Evolutionary conservation across 2,329 filamentous ascomycete species (phyloP).

Genomic region (Pseudopyrenochaeta lycopersici): DNA sequence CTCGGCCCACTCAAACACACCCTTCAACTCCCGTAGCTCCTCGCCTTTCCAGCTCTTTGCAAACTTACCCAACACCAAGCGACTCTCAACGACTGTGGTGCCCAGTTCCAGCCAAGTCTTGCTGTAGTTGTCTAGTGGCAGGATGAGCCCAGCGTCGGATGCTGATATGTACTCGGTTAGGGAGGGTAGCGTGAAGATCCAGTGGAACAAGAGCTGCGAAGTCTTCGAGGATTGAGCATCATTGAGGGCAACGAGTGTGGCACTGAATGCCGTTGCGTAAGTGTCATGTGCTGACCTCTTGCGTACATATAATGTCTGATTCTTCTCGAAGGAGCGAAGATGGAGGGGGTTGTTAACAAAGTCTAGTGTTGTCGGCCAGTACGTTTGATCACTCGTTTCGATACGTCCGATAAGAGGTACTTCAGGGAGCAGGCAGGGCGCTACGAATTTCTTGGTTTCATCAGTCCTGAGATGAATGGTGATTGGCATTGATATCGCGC

Average conservation of each 20-base stretch:
- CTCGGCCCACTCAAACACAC: constrained; percentile 75
- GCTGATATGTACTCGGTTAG: constrained; percentile 57
- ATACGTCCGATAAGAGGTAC: constrained; percentile 69
- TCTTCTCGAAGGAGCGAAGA: constrained; percentile 69
- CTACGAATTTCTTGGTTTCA: constrained; percentile 47
- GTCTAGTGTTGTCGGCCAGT: constrained; percentile 84
- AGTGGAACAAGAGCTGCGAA: constrained; percentile 67
- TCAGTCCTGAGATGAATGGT: constrained; percentile 66
- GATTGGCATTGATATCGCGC: constrained; percentile 78
- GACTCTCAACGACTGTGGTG: constrained; percentile 73
- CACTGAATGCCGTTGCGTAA: constrained; percentile 71
- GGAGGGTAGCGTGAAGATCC: constrained; percentile 73
- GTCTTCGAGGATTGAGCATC: constrained; percentile 58
- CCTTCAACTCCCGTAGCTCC: constrained; percentile 66
- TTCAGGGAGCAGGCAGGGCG: constrained; percentile 70
- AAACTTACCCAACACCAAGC: constrained; percentile 66
- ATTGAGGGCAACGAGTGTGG: constrained; percentile 78
- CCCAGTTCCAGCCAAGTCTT: constrained; percentile 61
- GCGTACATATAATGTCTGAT: constrained; percentile 78
- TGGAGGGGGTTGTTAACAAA: constrained; percentile 72
- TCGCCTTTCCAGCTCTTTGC: constrained; percentile 56
- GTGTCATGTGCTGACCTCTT: constrained; percentile 68
- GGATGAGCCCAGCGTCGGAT: constrained; percentile 65
- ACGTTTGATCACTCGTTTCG: constrained; percentile 70
- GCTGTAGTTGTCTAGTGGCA: constrained; percentile 54